Evolutionary conservation across 768 basidiomycete genomes (phyloP).

Genomic region (Boletus tylopilopsis): DNA sequence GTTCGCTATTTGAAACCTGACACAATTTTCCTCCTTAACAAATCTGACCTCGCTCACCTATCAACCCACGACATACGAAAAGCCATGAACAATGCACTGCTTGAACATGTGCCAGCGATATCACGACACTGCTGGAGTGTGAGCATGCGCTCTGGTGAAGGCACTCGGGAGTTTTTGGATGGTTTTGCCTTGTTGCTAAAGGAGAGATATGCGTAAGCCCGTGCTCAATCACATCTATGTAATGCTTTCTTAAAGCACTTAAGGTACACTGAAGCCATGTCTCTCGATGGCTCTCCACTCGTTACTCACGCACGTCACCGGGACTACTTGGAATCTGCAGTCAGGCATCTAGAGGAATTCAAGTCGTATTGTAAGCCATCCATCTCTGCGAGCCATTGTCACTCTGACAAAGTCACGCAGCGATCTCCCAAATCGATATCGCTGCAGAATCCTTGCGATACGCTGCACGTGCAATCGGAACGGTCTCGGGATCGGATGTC

Average conservation of each 20-base stretch:
- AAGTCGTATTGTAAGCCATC: constrained; percentile 26
- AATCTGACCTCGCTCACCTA: constrained; percentile 52
- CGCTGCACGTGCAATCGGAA: constrained; percentile 78
- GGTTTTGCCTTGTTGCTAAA: constrained; percentile 50
- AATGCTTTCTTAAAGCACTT: not conserved
- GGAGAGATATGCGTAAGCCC: constrained; percentile 24
- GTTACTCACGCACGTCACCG: constrained; percentile 82
- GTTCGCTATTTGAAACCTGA: constrained; percentile 45
- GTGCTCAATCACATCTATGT: not conserved
- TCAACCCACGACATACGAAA: constrained; percentile 4
- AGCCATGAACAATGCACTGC: constrained; percentile 20
- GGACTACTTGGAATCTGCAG: constrained; percentile 65
- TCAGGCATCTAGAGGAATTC: constrained; percentile 34
- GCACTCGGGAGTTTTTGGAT: constrained; percentile 55
- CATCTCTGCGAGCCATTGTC: not conserved
- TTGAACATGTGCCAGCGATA: not conserved
- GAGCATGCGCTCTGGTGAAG: constrained; percentile 59
- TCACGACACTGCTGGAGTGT: constrained; percentile 46
- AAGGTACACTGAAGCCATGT: constrained; percentile 22
- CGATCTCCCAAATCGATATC: constrained; percentile 67
- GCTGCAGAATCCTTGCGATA: constrained; percentile 88
- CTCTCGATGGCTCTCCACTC: constrained; percentile 41
- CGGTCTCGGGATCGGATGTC: constrained; percentile 69
- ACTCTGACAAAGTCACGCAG: constrained; percentile 30
- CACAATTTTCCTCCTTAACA: constrained; percentile 78